Evolutionary conservation across 2,329 filamentous ascomycete species (phyloP), one percentile per base, ranked within the genome.

Genomic region (Diaporthe sp.): DNA sequence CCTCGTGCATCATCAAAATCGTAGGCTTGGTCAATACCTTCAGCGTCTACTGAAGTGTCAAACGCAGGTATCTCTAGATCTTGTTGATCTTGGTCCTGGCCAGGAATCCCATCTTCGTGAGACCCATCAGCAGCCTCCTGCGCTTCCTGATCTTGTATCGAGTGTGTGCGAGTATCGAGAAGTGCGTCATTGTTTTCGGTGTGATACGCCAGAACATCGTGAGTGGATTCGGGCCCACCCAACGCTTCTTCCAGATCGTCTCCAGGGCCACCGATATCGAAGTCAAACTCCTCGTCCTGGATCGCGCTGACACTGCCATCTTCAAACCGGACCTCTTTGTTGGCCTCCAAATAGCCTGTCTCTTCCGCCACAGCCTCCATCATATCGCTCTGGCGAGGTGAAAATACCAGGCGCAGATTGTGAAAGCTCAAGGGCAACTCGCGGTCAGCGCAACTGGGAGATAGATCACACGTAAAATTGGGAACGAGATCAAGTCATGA

Each of bases 261-360:
- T n/a, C 78, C 79, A n/a, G 70, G 61, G 4, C 70, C 79, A 55
- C 79, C 80, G 9, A 82, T 77, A 17, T 82, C 80, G 46, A 84
- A 81, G 46, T 84, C 82, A 62, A 82, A 80, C 9, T 82, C 80
- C 28, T 84, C 83, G 8, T 75, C 78, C 51, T 67, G 70, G 10
- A 46, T 75, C 8, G 55, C 58, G 25, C 65, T 55, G 5, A 61
- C 74, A 44, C 78, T 78, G 42, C 79, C 79, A 25, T 77, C 62
- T 25, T 72, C 51, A 17, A 39, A 31, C 37, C 9, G 37, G n/a
- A 80, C 71, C 15, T 76, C 73, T 19, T 61, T 62, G 44, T 74
- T 71, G n/a, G 74, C 22, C 65, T 67, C 67, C 42, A 39, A 44
- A 46, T 67, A 71, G 57, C 37, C 28, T 62, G 34, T 57, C n/a